Evolutionary conservation across 352 stramenopile genomes (phyloP), one percentile per base, ranked within the genome.

Genomic region (Stramenopiles sp.): DNA sequence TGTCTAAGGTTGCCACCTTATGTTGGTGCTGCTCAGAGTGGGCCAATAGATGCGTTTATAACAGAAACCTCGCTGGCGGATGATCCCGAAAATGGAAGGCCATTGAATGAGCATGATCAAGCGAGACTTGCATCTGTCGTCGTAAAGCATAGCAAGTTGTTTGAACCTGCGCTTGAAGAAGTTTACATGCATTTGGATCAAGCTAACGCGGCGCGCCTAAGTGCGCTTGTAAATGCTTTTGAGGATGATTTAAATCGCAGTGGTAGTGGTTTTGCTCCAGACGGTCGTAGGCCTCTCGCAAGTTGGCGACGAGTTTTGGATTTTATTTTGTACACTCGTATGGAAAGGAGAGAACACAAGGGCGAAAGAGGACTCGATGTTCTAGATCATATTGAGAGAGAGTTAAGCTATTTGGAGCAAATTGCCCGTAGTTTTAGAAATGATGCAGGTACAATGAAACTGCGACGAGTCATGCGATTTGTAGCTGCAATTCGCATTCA

Each of bases 1-100:
- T 93, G 90, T 76, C 92, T 96, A 87, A 84, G 89, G 0, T 82
- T 96, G 0, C 87, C 92, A 30, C 90, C 81, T 0, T 75, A 84
- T 76, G 83, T 81, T n/a, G 82, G 82, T 0, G 82, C 80, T 32
- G 82, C 81, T 0, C 76, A 55, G 14, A 84, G 83, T 71, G 30
- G 44, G 31, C 82, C 83, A 27, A 22, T 25, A 27, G n/a, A 27
- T 27, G 75, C 31, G 22, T 27, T 33, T 27, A 27, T 80, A 22
- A 14, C 80, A 80, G n/a, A 44, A 76, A 44, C 71, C 82, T 1
- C 67, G 82, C 4, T 82, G 84, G 0, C 84, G 84, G 1, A 85
- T n/a, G 80, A 81, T 25, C n/a, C n/a, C 22, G 44, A 81, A 25
- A 87, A 91, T 33, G 86, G 84, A 0, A 81, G 67, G 14, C 83